Percentiles rank a stretch among this genome's conserved stretches.
phyloP scores from a whole-genome alignment of 305 asterid species.

The Withania somnifera region DNA sequence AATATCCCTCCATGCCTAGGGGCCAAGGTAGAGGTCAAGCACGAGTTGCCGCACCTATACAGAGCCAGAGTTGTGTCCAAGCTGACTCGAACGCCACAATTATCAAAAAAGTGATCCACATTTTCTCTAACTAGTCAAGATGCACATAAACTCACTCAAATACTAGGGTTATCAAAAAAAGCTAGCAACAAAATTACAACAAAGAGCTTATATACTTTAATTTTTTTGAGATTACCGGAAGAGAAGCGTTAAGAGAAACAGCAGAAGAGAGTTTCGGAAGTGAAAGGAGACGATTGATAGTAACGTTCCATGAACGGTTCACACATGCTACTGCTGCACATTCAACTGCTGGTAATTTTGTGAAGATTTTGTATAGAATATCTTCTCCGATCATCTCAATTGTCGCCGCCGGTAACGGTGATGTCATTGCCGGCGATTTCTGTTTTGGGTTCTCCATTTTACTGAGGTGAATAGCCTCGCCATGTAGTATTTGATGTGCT shows the following conservation, averaged over 20 bases:
- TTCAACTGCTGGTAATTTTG: slow-evolving; percentile 50
- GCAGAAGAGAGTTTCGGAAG: slow-evolving; percentile 66
- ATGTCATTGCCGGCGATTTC: neutral
- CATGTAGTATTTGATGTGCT: neutral
- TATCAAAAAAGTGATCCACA: too few relatives aligned
- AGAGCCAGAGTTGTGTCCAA: too few relatives aligned
- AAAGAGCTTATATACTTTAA: neutral
- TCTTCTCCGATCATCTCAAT: slow-evolving; percentile 59
- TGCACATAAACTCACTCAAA: too few relatives aligned
- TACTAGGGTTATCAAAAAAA: neutral
- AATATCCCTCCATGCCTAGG: too few relatives aligned
- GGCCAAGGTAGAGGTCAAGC: too few relatives aligned
- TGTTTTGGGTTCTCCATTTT: neutral
- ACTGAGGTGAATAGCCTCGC: neutral
- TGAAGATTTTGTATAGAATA: slow-evolving; percentile 41
- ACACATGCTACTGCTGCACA: slow-evolving; percentile 83
- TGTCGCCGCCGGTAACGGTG: neutral
- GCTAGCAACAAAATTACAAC: neutral
- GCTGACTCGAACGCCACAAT: too few relatives aligned
- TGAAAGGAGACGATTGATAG: slow-evolving; percentile 51
- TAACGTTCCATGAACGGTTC: slow-evolving; percentile 59
- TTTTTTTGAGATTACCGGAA: neutral
- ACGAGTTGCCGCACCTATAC: too few relatives aligned
- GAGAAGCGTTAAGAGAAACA: slow-evolving; percentile 24
- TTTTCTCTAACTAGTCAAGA: too few relatives aligned